Evolutionary conservation across 108 stramenopile genomes (phyloP), one percentile per base, ranked within the genome.

Genomic region (Pseudonitzschia multiseries): DNA sequence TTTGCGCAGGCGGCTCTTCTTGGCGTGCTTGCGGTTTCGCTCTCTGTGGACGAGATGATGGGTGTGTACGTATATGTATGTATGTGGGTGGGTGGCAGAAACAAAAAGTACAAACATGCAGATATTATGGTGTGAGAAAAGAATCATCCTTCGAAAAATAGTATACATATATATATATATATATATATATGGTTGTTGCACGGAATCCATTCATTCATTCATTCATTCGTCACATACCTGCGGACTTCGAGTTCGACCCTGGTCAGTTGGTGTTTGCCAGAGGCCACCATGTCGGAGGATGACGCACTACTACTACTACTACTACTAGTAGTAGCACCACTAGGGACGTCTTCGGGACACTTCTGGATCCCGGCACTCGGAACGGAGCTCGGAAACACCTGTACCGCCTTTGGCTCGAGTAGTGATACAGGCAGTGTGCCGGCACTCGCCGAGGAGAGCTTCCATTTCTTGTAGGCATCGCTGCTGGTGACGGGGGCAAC

Each of bases 21-120:
- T 88, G 56, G 96, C 98, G 74, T 96, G 96, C 69, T 93, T 91
- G 26, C 98, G 93, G 76, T 99, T 99, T 51, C 88, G 87, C 33
- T 77, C 73, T 4, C 66, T 67, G 66, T 33, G 18, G 18, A 48
- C 36, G 6, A 6, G 36, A 36, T 36, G 21, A 28, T 26, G 29
- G 26, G 21, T 59, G 29, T 26, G 57, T n/a, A n/a, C n/a, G n/a
- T n/a, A n/a, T n/a, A n/a, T n/a, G n/a, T n/a, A n/a, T n/a, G n/a
- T n/a, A n/a, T n/a, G n/a, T n/a, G n/a, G n/a, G n/a, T n/a, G n/a
- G n/a, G n/a, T n/a, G n/a, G n/a, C n/a, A n/a, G n/a, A n/a, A n/a
- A n/a, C n/a, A n/a, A n/a, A n/a, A n/a, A n/a, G n/a, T n/a, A n/a
- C n/a, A n/a, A n/a, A n/a, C n/a, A n/a, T n/a, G n/a, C n/a, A n/a